phyloP scores from a whole-genome alignment of 768 basidiomycete genomes.

The Chalciporus sphaerocephalus region DNA sequence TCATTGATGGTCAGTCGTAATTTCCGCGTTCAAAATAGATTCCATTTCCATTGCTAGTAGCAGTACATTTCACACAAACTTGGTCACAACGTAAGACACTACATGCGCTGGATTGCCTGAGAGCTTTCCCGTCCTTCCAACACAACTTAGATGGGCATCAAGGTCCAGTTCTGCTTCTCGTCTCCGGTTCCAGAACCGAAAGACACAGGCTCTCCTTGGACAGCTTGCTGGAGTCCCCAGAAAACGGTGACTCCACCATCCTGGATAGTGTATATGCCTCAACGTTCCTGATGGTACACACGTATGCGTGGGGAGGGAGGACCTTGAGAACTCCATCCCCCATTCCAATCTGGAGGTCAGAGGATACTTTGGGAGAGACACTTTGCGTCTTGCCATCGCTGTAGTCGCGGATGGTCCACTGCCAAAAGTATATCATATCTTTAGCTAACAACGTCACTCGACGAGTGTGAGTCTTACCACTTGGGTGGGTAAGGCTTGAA shows the following conservation, averaged over 20 bases:
- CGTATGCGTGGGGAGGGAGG: not conserved
- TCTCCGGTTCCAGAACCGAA: not conserved
- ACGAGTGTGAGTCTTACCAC: not conserved
- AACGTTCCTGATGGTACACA: not conserved
- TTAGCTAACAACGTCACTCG: not conserved
- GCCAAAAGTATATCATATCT: not conserved
- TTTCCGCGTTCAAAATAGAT: not conserved
- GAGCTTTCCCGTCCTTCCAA: not conserved
- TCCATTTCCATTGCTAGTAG: not conserved
- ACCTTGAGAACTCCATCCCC: not conserved
- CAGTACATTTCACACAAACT: not conserved
- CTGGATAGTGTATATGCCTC: not conserved
- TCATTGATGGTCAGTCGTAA: too few species aligned
- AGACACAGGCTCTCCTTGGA: not conserved
- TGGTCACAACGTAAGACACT: not conserved
- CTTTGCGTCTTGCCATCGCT: not conserved
- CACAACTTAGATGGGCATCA: not conserved
- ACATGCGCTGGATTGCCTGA: not conserved
- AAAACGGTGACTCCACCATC: not conserved
- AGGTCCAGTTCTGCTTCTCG: not conserved
- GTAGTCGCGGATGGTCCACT: not conserved
- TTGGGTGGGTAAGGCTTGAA: not conserved
- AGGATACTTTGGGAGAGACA: not conserved
- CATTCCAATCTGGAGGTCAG: not conserved
- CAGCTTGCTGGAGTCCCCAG: not conserved